These are phyloP conservation scores for Apiospora arundinis DNA, from an alignment of 2,329 filamentous ascomycete species.

Conservation along the genomic window DNA sequence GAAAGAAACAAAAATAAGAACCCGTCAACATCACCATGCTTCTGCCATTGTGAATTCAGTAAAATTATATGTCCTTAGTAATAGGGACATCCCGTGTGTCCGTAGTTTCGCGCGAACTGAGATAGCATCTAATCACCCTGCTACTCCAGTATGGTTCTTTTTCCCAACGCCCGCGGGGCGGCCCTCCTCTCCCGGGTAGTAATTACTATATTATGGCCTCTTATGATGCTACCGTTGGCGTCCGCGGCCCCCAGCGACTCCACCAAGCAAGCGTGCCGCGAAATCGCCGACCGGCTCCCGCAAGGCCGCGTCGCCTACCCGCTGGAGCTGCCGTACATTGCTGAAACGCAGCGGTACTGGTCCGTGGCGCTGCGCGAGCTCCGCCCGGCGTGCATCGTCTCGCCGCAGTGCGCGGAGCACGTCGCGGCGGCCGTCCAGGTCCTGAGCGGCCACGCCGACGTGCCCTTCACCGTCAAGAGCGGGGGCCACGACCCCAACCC, in stretches of 20 bases:
- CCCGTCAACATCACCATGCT: background rate
- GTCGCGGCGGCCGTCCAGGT: conserved; percentile 41
- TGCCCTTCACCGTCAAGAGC: conserved; percentile 45
- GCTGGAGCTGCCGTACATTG: conserved; percentile 20
- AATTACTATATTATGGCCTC: background rate
- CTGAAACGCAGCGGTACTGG: conserved; percentile 38
- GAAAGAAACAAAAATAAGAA: background rate
- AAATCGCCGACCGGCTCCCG: conserved; percentile 25
- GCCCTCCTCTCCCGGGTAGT: background rate
- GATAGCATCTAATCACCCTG: background rate
- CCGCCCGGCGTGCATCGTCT: conserved; percentile 44
- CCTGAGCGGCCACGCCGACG: conserved; percentile 39
- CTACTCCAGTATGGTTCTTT: background rate
- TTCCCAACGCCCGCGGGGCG: background rate
- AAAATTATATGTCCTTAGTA: background rate
- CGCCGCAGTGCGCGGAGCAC: conserved; percentile 40
- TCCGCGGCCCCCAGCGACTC: conserved; percentile 20
- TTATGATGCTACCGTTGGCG: background rate
- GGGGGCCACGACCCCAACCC: conserved; percentile 48
- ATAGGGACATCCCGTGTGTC: background rate
- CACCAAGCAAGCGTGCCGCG: conserved; percentile 27
- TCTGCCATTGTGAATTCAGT: background rate
- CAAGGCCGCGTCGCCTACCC: conserved; percentile 23
- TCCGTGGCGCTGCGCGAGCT: conserved; percentile 39
- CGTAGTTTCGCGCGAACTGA: background rate